Base-by-base conservation (phyloP, 2,329 filamentous ascomycete genomes). In the Paraphaeosphaeria minitans region DNA sequence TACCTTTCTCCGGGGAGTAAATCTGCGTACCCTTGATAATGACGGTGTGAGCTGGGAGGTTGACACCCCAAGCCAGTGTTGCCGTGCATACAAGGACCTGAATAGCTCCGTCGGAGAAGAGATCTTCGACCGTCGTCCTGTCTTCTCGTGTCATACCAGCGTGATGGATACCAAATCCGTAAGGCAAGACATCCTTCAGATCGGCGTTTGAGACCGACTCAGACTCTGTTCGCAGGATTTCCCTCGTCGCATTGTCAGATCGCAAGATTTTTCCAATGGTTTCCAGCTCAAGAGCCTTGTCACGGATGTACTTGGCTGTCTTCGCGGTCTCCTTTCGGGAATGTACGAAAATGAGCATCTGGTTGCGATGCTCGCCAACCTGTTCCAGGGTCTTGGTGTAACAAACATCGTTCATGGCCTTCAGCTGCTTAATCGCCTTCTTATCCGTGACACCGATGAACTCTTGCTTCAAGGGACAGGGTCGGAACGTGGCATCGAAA, bases 341-440 rank as follows among this genome's bases (percentile, higher is more conserved):
- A 75, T 99, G 96, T 6, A 99, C 95, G 73, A 99, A 99, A 59
- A 99, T 97, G 41, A 99, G 87, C 93, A 99, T 97, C 77, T 99
- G 95, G 70, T 99, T 97, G 63, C 91, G 88, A 71, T 96, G 90
- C 59, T 90, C 89, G 7, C 95, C 95, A 31, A 97, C 94, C 73
- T 98, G 94, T 77, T 99, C 95, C 55, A 99, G 86, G 29, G 97
- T 93, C 78, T 99, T 99, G 64, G 89, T 96, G 77, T 99, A 99
- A 58, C 93, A 97, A 55, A 99, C 93, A 69, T 99, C 95, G 73
- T 99, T 99, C 95, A 99, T 99, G 0, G 91, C 96, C 83, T 98
- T 97, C 55, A 99, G 82, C 77, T 99, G 95, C 79, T 98, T 99
- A 80, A 99, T 99, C 6, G 95, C 91, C 77, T 98, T 98, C 80